Conservation (phyloP, 1,284 basidiomycete species). For the Rhodotorula sp. region DNA sequence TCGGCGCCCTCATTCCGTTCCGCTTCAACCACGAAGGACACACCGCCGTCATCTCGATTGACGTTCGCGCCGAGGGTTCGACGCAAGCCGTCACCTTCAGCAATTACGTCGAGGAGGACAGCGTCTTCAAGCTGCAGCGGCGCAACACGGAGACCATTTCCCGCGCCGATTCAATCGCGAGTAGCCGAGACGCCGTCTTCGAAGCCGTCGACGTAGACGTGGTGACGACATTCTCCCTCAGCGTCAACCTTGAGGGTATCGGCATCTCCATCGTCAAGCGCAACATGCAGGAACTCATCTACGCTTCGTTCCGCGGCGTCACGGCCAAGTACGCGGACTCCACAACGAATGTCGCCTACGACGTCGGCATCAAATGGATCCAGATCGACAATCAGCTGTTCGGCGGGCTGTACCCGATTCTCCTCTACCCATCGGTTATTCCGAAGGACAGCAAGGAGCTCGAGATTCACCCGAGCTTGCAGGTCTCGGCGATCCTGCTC, state of each 20-base stretch:
- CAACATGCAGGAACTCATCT: constrained; percentile 83
- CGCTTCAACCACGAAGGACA: constrained; percentile 58
- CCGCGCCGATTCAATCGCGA: constrained; percentile 68
- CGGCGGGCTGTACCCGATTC: constrained; percentile 91
- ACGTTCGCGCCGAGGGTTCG: constrained; percentile 85
- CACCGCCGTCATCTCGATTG: constrained; percentile 65
- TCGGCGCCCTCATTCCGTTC: constrained; percentile 88
- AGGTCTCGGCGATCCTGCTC: constrained; percentile 80
- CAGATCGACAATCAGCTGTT: constrained; percentile 98
- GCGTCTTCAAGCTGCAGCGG: constrained; percentile 80
- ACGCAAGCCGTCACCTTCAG: constrained; percentile 85
- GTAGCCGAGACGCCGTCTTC: constrained; percentile 68
- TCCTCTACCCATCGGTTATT: constrained; percentile 91
- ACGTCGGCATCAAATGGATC: constrained; percentile 79
- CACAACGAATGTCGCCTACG: constrained; percentile 74
- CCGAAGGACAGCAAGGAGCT: constrained; percentile 74
- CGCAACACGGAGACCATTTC: constrained; percentile 55
- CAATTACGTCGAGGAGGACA: constrained; percentile 79
- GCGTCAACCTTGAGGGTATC: constrained; percentile 81
- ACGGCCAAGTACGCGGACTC: constrained; percentile 85
- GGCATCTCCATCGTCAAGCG: constrained; percentile 91
- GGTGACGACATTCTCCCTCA: constrained; percentile 65
- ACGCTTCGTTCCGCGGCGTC: constrained; percentile 74
- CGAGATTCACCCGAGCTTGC: constrained; percentile 82
- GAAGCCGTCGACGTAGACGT: constrained; percentile 78